Evolutionary conservation across 345 rosid genomes (phyloP).

Genomic region (Gossypium arboreum): DNA sequence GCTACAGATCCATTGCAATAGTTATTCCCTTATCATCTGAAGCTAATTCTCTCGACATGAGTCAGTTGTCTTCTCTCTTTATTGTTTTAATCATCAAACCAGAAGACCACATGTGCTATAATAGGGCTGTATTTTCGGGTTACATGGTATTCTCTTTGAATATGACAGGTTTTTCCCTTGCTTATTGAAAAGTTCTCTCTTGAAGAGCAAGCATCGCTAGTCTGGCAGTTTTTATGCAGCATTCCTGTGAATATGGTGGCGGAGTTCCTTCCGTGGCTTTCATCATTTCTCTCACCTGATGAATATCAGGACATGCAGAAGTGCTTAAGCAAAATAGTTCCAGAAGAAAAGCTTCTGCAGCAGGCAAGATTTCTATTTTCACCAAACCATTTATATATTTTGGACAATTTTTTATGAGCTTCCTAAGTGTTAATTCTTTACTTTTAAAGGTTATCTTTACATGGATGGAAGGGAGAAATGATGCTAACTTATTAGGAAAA

Average conservation of each 20-base stretch:
- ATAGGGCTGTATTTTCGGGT: slow-evolving; percentile 10
- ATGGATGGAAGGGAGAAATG: slow-evolving; percentile 65
- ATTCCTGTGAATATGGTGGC: slow-evolving; percentile 62
- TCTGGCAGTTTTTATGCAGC: slow-evolving; percentile 72
- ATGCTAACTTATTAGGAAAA: slow-evolving; percentile 20
- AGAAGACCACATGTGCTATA: background rate
- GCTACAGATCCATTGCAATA: background rate
- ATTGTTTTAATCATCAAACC: slow-evolving; percentile 1
- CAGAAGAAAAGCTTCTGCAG: slow-evolving; percentile 61
- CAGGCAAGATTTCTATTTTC: slow-evolving; percentile 36
- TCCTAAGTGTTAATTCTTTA: slow-evolving; percentile 8
- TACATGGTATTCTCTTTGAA: slow-evolving; percentile 12
- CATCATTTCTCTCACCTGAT: slow-evolving; percentile 48
- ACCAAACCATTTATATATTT: background rate
- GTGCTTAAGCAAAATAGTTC: slow-evolving; percentile 53
- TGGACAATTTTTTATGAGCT: slow-evolving; percentile 7
- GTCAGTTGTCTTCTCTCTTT: background rate
- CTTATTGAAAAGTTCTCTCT: slow-evolving; percentile 54
- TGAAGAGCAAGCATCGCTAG: slow-evolving; percentile 61
- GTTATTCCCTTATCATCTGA: background rate
- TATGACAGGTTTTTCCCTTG: slow-evolving; percentile 59
- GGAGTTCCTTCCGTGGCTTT: slow-evolving; percentile 61
- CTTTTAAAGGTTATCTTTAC: slow-evolving; percentile 63
- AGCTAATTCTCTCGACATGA: background rate
- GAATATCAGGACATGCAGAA: slow-evolving; percentile 44